These are phyloP conservation scores for Phoma sp. DNA, from an alignment of 2,329 filamentous ascomycete genomes.

Conservation along the genomic window DNA sequence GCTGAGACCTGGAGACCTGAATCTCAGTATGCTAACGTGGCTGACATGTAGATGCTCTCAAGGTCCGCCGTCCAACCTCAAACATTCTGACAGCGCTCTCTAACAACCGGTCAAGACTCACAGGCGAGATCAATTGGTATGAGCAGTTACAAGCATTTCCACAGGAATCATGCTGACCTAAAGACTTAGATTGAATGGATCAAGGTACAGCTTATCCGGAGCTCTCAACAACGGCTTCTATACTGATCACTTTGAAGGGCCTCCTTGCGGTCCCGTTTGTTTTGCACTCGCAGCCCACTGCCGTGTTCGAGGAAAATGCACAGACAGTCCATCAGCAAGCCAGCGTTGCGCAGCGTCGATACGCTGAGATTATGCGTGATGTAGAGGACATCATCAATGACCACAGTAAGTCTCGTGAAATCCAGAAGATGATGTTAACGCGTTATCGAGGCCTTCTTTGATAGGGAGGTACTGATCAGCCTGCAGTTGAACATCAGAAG, in stretches of 20 bases:
- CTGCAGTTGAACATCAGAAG: constrained; percentile 72
- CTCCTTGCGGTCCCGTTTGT: constrained; percentile 95
- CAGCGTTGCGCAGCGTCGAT: constrained; percentile 81
- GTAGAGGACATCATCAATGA: constrained; percentile 91
- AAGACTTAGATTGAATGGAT: constrained; percentile 79
- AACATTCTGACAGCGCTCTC: constrained; percentile 14
- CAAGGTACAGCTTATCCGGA: constrained; percentile 62
- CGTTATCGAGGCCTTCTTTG: background rate
- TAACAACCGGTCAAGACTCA: constrained; percentile 71
- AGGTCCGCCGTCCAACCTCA: constrained; percentile 51
- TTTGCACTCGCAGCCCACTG: constrained; percentile 91
- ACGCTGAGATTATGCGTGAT: constrained; percentile 93
- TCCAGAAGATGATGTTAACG: background rate
- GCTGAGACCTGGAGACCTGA: constrained; percentile 2
- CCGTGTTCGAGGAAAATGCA: constrained; percentile 75
- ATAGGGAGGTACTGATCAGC: constrained; percentile 9
- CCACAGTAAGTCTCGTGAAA: constrained; percentile 67
- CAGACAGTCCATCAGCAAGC: constrained; percentile 74
- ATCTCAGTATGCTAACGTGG: constrained; percentile 23
- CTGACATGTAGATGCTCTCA: constrained; percentile 63
- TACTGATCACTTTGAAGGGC: constrained; percentile 29
- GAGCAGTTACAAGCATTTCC: constrained; percentile 50
- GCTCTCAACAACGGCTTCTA: background rate
- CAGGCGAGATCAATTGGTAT: constrained; percentile 86
- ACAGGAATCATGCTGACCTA: constrained; percentile 16